These are phyloP conservation scores for Botrytis deweyae DNA, from an alignment of 2,329 filamentous ascomycete species.

Conservation along the genomic window DNA sequence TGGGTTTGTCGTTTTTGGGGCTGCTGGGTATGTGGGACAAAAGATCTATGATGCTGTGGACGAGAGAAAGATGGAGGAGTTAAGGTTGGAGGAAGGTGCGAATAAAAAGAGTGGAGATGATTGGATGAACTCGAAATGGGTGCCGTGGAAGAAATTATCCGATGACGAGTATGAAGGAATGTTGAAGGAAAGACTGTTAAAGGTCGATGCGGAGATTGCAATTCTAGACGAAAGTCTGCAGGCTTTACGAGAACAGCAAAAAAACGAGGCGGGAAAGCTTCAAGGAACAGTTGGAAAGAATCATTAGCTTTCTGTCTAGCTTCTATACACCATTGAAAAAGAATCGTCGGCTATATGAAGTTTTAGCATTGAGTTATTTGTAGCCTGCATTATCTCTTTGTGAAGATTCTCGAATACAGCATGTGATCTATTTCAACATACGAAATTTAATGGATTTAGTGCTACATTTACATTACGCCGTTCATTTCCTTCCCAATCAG, in stretches of 20 bases:
- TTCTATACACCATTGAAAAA: not conserved
- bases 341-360: not conserved
- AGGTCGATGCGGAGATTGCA: conserved; percentile 73
- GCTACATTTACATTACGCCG: conserved; percentile 7
- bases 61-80: conserved; percentile 34
- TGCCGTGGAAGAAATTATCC: conserved; percentile 66
- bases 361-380: not conserved
- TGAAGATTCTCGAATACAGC: not conserved
- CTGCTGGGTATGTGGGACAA: conserved; percentile 59
- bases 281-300: not conserved
- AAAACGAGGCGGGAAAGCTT: not conserved
- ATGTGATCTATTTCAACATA: not conserved
- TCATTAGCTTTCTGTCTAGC: not conserved
- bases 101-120: conserved; percentile 36
- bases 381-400: not conserved
- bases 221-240: conserved; percentile 74
- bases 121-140: conserved; percentile 63
- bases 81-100: conserved; percentile 37
- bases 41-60: conserved; percentile 53
- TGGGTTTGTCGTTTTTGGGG: conserved; percentile 56
- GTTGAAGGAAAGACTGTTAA: conserved; percentile 68
- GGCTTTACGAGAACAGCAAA: conserved; percentile 29
- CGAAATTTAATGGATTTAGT: conserved; percentile 6
- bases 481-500: not conserved
- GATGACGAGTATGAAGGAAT: conserved; percentile 72